phyloP scores from a whole-genome alignment of 805 yeast species.

The Hanseniaspora jakobsenii region DNA sequence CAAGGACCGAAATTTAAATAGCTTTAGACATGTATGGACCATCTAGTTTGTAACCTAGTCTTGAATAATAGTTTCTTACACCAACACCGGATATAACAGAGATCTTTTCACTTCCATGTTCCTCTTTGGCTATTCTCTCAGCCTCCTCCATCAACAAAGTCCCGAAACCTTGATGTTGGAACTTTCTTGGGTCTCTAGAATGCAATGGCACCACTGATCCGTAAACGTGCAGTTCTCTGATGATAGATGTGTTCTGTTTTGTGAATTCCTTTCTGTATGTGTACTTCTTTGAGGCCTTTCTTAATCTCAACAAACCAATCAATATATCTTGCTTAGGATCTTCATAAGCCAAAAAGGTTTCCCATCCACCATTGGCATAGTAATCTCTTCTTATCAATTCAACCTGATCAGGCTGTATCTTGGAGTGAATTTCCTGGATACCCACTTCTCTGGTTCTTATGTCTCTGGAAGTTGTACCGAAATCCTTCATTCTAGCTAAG shows the following conservation, averaged over 20 bases:
- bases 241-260: constrained; percentile 75
- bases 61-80: constrained; percentile 88
- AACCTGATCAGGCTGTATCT: constrained; percentile 92
- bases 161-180: constrained; percentile 98
- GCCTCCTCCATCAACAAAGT: constrained; percentile 97
- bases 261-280: constrained; percentile 85
- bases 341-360: constrained; percentile 88
- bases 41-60: constrained; percentile 80
- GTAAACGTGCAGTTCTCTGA: constrained; percentile 93
- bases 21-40: constrained; percentile 95
- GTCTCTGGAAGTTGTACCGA: constrained; percentile 91
- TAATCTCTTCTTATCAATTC: constrained; percentile 91
- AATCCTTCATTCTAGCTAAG: constrained; percentile 93
- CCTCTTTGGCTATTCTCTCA: constrained; percentile 86
- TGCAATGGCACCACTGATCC: constrained; percentile 96
- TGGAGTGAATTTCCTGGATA: constrained; percentile 94
- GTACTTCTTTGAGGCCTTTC: constrained; percentile 78
- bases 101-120: constrained; percentile 83
- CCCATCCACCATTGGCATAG: constrained; percentile 98
- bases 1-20: constrained; percentile 20
- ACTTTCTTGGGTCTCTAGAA: constrained; percentile 91
- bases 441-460: constrained; percentile 98
- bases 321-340: constrained; percentile 94
- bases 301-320: constrained; percentile 76
- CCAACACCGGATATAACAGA: constrained; percentile 97